Percentiles rank a stretch among this genome's conserved stretches.
These are phyloP conservation scores for Rutstroemia sp. DNA, from an alignment of 2,329 filamentous ascomycete genomes.

Conservation along the genomic window DNA sequence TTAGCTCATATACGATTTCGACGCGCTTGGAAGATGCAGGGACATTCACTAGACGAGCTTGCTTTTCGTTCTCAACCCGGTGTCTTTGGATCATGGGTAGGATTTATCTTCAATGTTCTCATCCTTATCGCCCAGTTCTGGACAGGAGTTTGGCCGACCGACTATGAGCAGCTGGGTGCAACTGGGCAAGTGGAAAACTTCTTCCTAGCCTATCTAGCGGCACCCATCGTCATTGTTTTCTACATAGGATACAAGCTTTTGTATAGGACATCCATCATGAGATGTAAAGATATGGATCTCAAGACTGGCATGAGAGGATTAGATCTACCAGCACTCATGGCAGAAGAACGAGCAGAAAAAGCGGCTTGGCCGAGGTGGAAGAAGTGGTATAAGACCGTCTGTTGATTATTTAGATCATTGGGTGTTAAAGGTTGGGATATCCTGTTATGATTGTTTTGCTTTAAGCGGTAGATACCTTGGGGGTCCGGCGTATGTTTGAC, in stretches of 20 bases:
- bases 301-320: constrained; percentile 79
- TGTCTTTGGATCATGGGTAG: constrained; percentile 71
- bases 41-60: constrained; percentile 66
- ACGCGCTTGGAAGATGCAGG: constrained; percentile 59
- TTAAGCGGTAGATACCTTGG: constrained; percentile 1
- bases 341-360: constrained; percentile 71
- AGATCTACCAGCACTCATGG: constrained; percentile 69
- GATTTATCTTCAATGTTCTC: constrained; percentile 65
- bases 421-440: not conserved
- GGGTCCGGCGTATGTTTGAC: too few relatives aligned
- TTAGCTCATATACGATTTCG: constrained; percentile 65
- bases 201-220: constrained; percentile 66
- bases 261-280: constrained; percentile 61
- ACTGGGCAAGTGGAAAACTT: constrained; percentile 52
- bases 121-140: constrained; percentile 83
- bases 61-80: constrained; percentile 78
- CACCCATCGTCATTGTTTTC: constrained; percentile 59
- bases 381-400: constrained; percentile 64
- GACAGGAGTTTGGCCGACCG: constrained; percentile 72
- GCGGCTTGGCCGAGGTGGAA: constrained; percentile 71
- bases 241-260: constrained; percentile 71
- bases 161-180: constrained; percentile 39
- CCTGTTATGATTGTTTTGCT: not conserved
- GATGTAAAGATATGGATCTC: constrained; percentile 72
- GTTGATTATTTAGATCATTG: constrained; percentile 35